A percentile compares a stretch with the other conserved stretches of the same genome.
phyloP scores from a whole-genome alignment of 257 asterid species.

The Penstemon newberryi region DNA sequence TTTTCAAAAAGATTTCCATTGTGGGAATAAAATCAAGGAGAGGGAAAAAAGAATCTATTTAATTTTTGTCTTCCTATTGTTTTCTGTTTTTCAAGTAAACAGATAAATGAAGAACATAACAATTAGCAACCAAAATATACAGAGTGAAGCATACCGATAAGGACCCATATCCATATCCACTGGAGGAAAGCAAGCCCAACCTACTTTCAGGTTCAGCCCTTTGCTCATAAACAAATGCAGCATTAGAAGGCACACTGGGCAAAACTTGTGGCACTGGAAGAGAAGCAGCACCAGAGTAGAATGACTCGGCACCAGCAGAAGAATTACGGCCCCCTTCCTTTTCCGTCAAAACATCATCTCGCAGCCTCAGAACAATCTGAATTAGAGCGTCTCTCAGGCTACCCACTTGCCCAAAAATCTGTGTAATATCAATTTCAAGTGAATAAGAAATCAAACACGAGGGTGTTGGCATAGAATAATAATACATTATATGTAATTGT shows the following conservation, averaged over 20 bases:
- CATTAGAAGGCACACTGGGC: constrained; percentile 50
- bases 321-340: constrained; percentile 57
- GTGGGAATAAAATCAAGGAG: too few relatives aligned
- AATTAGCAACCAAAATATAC: constrained; percentile 5
- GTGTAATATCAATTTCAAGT: constrained; percentile 24
- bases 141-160: constrained; percentile 51
- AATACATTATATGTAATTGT: constrained; percentile 5
- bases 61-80: background rate
- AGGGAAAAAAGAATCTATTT: background rate
- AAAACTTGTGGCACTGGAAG: constrained; percentile 57
- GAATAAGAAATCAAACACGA: constrained; percentile 27
- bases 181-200: constrained; percentile 62
- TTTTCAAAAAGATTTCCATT: too few relatives aligned
- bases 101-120: constrained; percentile 1
- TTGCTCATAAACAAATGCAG: constrained; percentile 62
- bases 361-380: constrained; percentile 84
- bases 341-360: constrained; percentile 79
- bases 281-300: constrained; percentile 54
- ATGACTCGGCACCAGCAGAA: constrained; percentile 60
- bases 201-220: constrained; percentile 69
- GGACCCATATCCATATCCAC: constrained; percentile 72
- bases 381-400: constrained; percentile 85
- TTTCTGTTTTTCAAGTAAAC: constrained; percentile 13
- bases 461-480: constrained; percentile 7
- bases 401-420: constrained; percentile 78